phyloP scores from a whole-genome alignment of 495 filamentous ascomycete species.

The Penicillium steckii region DNA sequence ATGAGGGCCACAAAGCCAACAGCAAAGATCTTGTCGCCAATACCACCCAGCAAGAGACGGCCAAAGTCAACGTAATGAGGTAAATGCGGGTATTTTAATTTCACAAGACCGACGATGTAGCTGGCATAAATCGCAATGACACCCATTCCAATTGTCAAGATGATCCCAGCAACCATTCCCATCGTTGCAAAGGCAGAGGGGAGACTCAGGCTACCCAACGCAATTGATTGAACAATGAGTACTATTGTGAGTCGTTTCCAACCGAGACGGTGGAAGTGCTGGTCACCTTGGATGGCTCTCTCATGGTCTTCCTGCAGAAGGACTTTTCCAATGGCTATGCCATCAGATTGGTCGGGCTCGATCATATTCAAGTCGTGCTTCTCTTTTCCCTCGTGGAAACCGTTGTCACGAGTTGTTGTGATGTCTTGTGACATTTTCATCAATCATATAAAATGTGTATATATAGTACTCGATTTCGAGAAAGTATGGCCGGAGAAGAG shows the following conservation, averaged over 20 bases:
- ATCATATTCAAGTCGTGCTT: not conserved
- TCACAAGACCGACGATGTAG: slow-evolving; percentile 67
- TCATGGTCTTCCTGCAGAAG: not conserved
- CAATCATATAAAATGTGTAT: not conserved
- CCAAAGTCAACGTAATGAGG: slow-evolving; percentile 66
- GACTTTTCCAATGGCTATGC: not conserved
- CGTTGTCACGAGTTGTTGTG: not conserved
- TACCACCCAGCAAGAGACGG: slow-evolving; percentile 54
- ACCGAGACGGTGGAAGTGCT: slow-evolving; percentile 19
- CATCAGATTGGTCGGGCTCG: slow-evolving; percentile 1
- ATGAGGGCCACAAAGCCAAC: slow-evolving; percentile 58
- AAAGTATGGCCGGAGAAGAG: not conserved
- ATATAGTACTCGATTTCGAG: not conserved
- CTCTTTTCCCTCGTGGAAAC: not conserved
- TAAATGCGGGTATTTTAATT: slow-evolving; percentile 61
- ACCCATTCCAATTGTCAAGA: slow-evolving; percentile 57
- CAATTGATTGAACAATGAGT: slow-evolving; percentile 62
- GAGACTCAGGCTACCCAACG: slow-evolving; percentile 57
- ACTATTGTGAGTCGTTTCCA: slow-evolving; percentile 33
- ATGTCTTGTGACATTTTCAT: not conserved
- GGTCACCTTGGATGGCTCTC: slow-evolving; percentile 1
- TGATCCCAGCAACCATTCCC: slow-evolving; percentile 53
- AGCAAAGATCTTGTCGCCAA: slow-evolving; percentile 59
- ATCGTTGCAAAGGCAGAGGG: slow-evolving; percentile 56
- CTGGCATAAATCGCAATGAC: slow-evolving; percentile 68